Evolutionary conservation across 1,284 basidiomycete species (phyloP), one percentile per base, ranked within the genome.

Genomic region (Caloboletus firmus): DNA sequence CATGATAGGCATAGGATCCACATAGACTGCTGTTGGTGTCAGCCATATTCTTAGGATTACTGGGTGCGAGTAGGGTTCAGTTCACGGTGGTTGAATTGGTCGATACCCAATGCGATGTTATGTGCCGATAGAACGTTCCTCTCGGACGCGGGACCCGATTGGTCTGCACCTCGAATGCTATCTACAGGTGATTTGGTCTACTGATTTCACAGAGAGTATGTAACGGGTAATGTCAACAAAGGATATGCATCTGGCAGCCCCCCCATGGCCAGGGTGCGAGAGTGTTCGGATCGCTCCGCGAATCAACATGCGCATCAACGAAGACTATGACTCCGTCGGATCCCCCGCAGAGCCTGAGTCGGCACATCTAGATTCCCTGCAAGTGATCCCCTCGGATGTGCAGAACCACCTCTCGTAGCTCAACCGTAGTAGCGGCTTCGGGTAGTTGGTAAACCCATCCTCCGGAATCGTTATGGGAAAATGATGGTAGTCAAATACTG

Each of bases 1-100:
- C 80, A 0, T 81, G 81, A 75, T 80, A 88, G 15, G 75, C 73
- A 61, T 89, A 89, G 26, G 72, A 81, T 24, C 87, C 87, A 42
- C 75, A 49, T n/a, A 56, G 36, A 36, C n/a, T 34, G 39, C 24
- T 57, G 45, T 40, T 35, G 24, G 48, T 35, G 28, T 49, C 30
- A 15, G 61, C 17, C 57, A 66, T 65, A n/a, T n/a, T n/a, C 28
- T 15, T 37, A 28, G 11, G 18, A 35, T n/a, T 37, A 32, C 12
- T 31, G 22, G 17, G 28, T 39, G 18, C 5, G 18, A 28, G 8
- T 32, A 43, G n/a, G n/a, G 26, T 18, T 24, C 12, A 11, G 31
- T 24, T 45, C 17, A 26, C 13, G 10, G 18, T 31, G 48, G 39
- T 39, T 32, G 42, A 12, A 50, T 41, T 59, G 51, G 45, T 32